Evolutionary conservation across 169 alveolate species (phyloP).

Genomic region (Eimeria necatrix): DNA sequence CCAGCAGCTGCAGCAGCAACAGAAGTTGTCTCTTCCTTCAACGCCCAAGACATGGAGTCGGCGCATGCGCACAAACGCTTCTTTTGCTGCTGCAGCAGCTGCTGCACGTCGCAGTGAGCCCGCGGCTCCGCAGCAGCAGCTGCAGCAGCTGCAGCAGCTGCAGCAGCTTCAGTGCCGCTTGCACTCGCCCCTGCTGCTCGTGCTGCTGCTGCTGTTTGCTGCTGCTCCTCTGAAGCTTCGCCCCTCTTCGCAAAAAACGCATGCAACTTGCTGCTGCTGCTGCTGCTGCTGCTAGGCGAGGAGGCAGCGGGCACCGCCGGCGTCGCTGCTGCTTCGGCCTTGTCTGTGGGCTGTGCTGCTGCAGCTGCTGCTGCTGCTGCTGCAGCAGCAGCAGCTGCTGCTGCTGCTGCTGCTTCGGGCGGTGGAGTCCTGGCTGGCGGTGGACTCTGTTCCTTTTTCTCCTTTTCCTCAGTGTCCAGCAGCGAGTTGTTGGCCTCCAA

Average conservation of each 20-base stretch:
- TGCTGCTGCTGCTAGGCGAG: not conserved
- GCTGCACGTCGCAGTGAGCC: not conserved
- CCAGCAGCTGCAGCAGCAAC: constrained; percentile 61
- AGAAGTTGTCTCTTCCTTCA: not conserved
- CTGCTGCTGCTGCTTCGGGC: not conserved
- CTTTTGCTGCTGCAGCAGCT: constrained; percentile 40
- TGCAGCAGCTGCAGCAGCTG: constrained; percentile 21
- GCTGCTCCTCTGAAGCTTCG: constrained; percentile 35
- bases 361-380: constrained; percentile 14
- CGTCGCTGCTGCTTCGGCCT: constrained; percentile 2
- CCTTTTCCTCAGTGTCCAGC: not conserved
- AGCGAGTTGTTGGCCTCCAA: constrained; percentile 20
- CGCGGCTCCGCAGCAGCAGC: constrained; percentile 45
- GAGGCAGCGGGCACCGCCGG: not conserved
- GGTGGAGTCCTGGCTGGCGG: not conserved
- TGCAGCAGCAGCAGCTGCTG: not conserved
- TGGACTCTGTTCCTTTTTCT: not conserved
- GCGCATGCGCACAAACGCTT: not conserved
- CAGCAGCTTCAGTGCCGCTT: not conserved
- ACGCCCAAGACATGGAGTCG: not conserved
- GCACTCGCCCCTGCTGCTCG: constrained; percentile 2
- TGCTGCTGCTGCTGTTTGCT: constrained; percentile 47
- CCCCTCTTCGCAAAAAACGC: not conserved
- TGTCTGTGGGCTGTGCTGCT: not conserved
- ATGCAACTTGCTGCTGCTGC: constrained; percentile 7